phyloP scores from a whole-genome alignment of 78 protist genomes.

The Dictyostelium capitatum region DNA sequence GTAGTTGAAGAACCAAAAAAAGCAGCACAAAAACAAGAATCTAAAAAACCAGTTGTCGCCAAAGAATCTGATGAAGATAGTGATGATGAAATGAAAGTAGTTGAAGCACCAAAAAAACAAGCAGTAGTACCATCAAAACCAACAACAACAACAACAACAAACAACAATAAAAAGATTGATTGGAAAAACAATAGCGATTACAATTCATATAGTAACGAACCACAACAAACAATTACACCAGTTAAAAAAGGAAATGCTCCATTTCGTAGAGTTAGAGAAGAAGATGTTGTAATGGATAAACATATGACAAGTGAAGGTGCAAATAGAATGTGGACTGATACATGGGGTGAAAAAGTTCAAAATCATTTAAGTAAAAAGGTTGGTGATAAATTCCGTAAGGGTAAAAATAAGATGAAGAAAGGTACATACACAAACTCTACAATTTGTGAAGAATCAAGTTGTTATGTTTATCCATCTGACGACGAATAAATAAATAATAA shows the following conservation, averaged over 20 bases:
- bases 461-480: slow-evolving; percentile 37
- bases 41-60: background rate
- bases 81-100: slow-evolving; percentile 5
- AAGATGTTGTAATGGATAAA: slow-evolving; percentile 35
- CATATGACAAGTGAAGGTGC: slow-evolving; percentile 34
- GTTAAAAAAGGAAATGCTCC: slow-evolving; percentile 46
- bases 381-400: slow-evolving; percentile 61
- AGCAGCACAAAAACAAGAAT: slow-evolving; percentile 5
- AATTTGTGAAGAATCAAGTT: background rate
- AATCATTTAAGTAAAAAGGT: background rate
- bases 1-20: background rate
- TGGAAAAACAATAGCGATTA: slow-evolving; percentile 3
- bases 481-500: slow-evolving; percentile 20
- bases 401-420: slow-evolving; percentile 70
- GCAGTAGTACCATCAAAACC: background rate
- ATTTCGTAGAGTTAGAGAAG: slow-evolving; percentile 70
- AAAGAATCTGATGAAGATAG: slow-evolving; percentile 9
- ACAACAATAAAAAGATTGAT: background rate
- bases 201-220: slow-evolving; percentile 25
- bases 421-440: slow-evolving; percentile 42
- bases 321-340: slow-evolving; percentile 7
- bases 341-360: slow-evolving; percentile 38
- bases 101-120: background rate
- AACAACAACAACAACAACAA: background rate
- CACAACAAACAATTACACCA: background rate